phyloP scores from a whole-genome alignment of 257 asterid species.

The Parsonsia alboflavescens region DNA sequence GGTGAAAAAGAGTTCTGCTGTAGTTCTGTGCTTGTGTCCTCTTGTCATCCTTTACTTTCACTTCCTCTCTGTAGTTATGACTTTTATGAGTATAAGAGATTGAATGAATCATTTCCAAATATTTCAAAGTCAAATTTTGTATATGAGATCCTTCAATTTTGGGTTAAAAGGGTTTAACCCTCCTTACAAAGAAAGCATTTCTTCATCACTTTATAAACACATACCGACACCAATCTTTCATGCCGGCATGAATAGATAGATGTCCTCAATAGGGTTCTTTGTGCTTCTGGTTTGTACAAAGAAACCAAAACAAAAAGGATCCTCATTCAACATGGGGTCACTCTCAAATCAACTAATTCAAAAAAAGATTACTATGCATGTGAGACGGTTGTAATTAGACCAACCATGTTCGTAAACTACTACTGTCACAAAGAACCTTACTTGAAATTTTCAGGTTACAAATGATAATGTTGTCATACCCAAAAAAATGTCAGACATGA shows the following conservation, averaged over 20 bases:
- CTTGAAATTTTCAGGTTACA: neutral
- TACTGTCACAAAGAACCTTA: neutral
- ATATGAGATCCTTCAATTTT: too few species aligned
- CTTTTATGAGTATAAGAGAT: too few species aligned
- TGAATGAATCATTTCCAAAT: neutral
- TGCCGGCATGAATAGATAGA: too few species aligned
- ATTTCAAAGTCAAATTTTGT: too few species aligned
- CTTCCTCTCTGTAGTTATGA: too few species aligned
- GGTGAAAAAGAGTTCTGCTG: neutral
- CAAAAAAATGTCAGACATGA: neutral
- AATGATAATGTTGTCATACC: neutral
- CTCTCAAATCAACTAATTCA: neutral
- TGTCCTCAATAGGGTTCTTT: too few species aligned
- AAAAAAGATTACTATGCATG: neutral
- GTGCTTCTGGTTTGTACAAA: neutral
- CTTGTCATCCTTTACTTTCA: neutral
- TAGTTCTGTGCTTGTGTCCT: neutral
- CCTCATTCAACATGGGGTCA: neutral
- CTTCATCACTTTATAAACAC: too few species aligned
- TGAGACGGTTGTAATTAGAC: neutral
- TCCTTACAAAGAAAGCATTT: neutral
- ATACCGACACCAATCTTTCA: too few species aligned
- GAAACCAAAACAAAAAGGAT: neutral
- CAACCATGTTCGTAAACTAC: neutral
- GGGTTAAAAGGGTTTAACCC: neutral